These are phyloP conservation scores for Lasiodiplodia hormozganensis DNA, from an alignment of 2,329 filamentous ascomycete genomes.

Conservation along the genomic window DNA sequence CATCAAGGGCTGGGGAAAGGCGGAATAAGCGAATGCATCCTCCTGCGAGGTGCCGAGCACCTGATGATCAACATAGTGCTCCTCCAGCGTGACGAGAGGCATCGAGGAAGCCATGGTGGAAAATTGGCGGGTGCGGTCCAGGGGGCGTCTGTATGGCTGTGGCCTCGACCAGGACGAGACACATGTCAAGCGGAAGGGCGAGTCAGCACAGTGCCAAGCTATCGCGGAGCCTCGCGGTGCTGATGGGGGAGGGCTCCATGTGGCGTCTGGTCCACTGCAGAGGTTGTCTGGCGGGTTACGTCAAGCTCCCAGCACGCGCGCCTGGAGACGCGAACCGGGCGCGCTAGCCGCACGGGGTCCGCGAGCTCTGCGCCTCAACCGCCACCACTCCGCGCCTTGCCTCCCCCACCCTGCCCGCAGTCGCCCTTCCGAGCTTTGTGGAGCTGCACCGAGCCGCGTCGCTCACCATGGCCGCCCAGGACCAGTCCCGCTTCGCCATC, in stretches of 20 bases:
- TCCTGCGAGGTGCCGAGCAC: conserved; percentile 20
- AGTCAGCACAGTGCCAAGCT: conserved; percentile 26
- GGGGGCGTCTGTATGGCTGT: conserved; percentile 15
- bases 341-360: conserved; percentile 7
- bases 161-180: background rate
- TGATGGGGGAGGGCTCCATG: conserved; percentile 23
- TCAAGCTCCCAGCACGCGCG: conserved; percentile 23
- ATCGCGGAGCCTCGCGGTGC: conserved; percentile 15
- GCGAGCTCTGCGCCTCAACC: conserved; percentile 1
- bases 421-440: background rate
- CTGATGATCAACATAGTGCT: conserved; percentile 25
- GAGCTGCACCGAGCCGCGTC: background rate
- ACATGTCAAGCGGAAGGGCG: conserved; percentile 14
- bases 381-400: background rate
- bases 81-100: conserved; percentile 27
- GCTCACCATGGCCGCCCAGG: conserved; percentile 33
- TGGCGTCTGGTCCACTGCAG: conserved; percentile 16
- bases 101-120: conserved; percentile 19
- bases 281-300: conserved; percentile 22
- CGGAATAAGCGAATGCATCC: conserved; percentile 19
- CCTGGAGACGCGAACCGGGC: conserved; percentile 17
- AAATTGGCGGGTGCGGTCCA: conserved; percentile 10
- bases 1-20: conserved; percentile 20
- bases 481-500: conserved; percentile 74
- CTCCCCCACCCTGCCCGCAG: background rate